phyloP scores from a whole-genome alignment of 805 yeast species.

The Cyberlindnera meyerae region DNA sequence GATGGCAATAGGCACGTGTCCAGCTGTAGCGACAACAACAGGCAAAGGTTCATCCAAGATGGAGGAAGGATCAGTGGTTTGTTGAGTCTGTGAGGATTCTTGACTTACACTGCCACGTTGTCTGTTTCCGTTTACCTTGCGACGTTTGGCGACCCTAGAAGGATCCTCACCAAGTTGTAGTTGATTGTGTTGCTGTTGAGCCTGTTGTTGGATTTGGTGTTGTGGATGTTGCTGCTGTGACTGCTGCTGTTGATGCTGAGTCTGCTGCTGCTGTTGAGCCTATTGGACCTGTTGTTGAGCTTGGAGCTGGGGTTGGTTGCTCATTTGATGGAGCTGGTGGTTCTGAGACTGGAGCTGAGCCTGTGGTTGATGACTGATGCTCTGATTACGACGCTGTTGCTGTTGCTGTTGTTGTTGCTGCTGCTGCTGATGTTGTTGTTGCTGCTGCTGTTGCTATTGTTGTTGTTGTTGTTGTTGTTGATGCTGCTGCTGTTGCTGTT shows the following conservation, averaged over 20 bases:
- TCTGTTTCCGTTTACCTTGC: slow-evolving; percentile 15
- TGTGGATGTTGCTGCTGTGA: slow-evolving; percentile 10
- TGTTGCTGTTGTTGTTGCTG: slow-evolving; percentile 11
- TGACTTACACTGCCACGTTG: neutral
- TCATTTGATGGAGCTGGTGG: slow-evolving; percentile 1
- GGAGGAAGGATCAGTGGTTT: slow-evolving; percentile 15
- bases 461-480: slow-evolving; percentile 6
- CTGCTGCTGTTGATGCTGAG: slow-evolving; percentile 2
- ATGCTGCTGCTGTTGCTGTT: slow-evolving; percentile 5
- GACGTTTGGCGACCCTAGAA: slow-evolving; percentile 9
- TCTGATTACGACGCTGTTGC: slow-evolving; percentile 4
- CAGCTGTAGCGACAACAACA: slow-evolving; percentile 7
- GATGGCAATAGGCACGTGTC: slow-evolving; percentile 14
- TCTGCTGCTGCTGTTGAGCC: slow-evolving; percentile 6
- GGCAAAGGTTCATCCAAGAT: slow-evolving; percentile 19
- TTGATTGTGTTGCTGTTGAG: slow-evolving; percentile 1
- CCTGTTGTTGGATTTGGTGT: slow-evolving; percentile 3
- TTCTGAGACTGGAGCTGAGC: neutral
- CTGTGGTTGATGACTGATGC: slow-evolving; percentile 8
- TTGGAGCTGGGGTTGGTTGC: slow-evolving; percentile 1
- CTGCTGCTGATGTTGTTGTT: slow-evolving; percentile 13
- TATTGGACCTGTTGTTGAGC: slow-evolving; percentile 3
- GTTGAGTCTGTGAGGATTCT: slow-evolving; percentile 3
- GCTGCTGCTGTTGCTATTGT: slow-evolving; percentile 19
- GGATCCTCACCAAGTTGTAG: slow-evolving; percentile 3